A percentile compares a stretch with the other conserved stretches of the same genome.
phyloP scores from a whole-genome alignment of 305 asterid species.

The Nicotiana rustica region DNA sequence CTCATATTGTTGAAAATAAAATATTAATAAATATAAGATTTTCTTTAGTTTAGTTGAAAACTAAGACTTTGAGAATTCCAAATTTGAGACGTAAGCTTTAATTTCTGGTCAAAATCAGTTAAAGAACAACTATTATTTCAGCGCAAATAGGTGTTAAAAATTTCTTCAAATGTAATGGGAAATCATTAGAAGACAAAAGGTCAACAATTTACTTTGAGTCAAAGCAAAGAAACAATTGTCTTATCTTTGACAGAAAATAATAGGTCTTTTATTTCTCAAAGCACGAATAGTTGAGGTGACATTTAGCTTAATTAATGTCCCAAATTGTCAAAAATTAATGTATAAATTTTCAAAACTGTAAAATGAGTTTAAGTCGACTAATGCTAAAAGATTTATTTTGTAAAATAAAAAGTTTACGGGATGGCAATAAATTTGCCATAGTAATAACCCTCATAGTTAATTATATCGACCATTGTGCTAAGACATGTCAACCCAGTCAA shows the following conservation, averaged over 20 bases:
- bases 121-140: slow-evolving; percentile 21
- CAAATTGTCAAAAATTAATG: too few species aligned
- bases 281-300: slow-evolving; percentile 13
- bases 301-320: too few species aligned
- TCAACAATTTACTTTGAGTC: background rate
- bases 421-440: too few species aligned
- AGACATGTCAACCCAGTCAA: too few species aligned
- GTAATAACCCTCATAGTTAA: too few species aligned
- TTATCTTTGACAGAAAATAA: slow-evolving; percentile 6
- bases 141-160: background rate
- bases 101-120: slow-evolving; percentile 29
- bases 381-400: too few species aligned
- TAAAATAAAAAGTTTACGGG: too few species aligned
- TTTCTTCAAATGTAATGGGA: background rate
- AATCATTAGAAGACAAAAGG: slow-evolving; percentile 17
- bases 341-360: too few species aligned
- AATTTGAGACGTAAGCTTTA: background rate
- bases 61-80: slow-evolving; percentile 12
- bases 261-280: background rate
- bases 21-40: background rate
- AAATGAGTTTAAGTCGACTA: too few species aligned
- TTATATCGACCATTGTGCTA: too few species aligned
- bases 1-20: background rate
- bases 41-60: background rate
- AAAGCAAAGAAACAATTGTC: slow-evolving; percentile 21